Base-by-base conservation (phyloP, 1,139 yeast species). In the Saccharomyces pastorianus region DNA sequence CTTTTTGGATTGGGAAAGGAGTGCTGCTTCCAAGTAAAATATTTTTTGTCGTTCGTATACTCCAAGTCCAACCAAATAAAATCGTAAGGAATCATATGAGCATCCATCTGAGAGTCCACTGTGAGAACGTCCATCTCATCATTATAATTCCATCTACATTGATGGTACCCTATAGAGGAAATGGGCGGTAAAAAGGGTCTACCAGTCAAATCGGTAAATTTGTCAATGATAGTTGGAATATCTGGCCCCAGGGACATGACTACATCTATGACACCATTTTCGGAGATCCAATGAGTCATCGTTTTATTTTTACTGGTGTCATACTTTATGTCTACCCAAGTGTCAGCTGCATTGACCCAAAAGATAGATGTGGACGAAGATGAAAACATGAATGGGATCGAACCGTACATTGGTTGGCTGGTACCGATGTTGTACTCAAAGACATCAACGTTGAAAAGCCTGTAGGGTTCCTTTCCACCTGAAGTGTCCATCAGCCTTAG, bases 71-170 rank as follows among this genome's bases (percentile, higher is more conserved):
- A 78, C 99, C 99, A 93, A 54, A 93, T 87, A 8, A 88, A 83
- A 68, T 93, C 99, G 67, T 84, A 88, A 2, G 99, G 98, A 56
- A 95, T 84, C 51, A 76, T 79, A 64, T 80, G 69, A 58, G 79
- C 76, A 69, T 93, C 98, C 77, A 95, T 85, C 57, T 81, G 77
- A 3, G 76, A 68, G 59, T 80, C 79, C 27, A 93, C 85, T 6
- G 79, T 83, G 46, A 89, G 71, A 1, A 93, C 93, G 70, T 93
- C 99, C 9, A 78, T 78, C 65, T 88, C 91, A 61, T 87, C 90
- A 65, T 89, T 88, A 72, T 93, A 93, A 70, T 93, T 95, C 99
- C 99, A 93, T 64, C 99, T 79, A 68, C 97, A 93, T 70, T 91
- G 98, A 67, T 93, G 99, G 66, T 93, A 88, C 0, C 96, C 99